phyloP scores from a whole-genome alignment of 192 early-diverging fungal genomes.

The Coemansia sp. region DNA sequence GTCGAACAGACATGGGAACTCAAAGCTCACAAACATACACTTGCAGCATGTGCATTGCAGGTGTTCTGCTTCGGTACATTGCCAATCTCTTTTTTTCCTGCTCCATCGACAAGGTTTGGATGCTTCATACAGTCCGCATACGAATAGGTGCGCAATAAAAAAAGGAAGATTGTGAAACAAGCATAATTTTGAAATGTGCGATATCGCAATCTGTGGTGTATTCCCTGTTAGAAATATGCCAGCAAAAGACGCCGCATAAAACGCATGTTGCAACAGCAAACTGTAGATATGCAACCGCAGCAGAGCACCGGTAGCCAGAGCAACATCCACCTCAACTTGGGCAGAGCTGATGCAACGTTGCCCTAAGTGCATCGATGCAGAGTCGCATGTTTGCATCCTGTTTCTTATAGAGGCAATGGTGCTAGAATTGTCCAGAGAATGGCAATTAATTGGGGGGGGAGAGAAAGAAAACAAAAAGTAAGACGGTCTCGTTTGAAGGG shows the following conservation, averaged over 20 bases:
- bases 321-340: no score
- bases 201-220: no score
- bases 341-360: background rate
- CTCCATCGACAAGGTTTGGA: no score
- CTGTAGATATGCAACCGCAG: no score
- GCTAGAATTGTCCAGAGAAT: background rate
- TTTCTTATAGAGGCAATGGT: background rate
- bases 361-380: background rate
- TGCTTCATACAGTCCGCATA: background rate
- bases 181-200: no score
- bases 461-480: background rate
- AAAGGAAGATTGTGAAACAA: no score
- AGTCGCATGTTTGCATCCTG: background rate
- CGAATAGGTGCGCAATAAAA: background rate
- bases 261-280: no score
- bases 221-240: no score
- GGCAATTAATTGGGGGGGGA: background rate
- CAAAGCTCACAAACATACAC: background rate
- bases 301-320: no score
- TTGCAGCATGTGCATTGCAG: constrained; percentile 2
- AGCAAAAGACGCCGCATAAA: no score
- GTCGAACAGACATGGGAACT: background rate
- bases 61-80: background rate
- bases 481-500: background rate
- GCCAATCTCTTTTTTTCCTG: background rate